Evolutionary conservation across 2,329 filamentous ascomycete genomes (phyloP).

Genomic region (Grosmannia clavigera): DNA sequence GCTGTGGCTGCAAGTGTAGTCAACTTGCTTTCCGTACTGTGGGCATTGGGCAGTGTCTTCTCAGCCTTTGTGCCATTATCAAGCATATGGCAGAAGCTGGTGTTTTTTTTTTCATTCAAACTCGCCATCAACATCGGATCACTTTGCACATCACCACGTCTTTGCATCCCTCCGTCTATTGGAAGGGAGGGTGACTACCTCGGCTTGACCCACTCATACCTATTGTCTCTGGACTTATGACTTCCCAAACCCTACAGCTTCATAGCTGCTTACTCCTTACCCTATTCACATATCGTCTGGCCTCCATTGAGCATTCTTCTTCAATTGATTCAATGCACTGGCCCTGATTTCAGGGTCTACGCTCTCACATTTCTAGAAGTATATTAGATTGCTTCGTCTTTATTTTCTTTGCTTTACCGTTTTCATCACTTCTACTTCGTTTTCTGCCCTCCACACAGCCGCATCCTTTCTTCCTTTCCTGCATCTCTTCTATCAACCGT

Average conservation of each 20-base stretch:
- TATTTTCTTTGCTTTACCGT: not conserved
- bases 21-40: not conserved
- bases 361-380: not conserved
- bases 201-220: not conserved
- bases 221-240: too few species aligned
- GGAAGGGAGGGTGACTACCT: not conserved
- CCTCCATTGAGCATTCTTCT: not conserved
- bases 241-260: not conserved
- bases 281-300: not conserved
- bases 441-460: not conserved
- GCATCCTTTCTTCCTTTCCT: not conserved
- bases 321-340: not conserved
- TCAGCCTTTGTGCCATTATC: not conserved
- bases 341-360: not conserved
- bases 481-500: not conserved
- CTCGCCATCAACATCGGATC: not conserved
- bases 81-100: not conserved
- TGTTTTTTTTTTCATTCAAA: not conserved
- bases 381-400: not conserved
- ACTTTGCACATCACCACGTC: not conserved
- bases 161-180: not conserved
- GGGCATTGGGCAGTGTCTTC: not conserved
- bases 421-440: not conserved
- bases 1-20: not conserved
- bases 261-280: not conserved